A percentile compares a stretch with the other conserved stretches of the same genome.
Evolutionary conservation across 2,329 filamentous ascomycete species (phyloP).

Genomic region (Magnaporthales sp.): DNA sequence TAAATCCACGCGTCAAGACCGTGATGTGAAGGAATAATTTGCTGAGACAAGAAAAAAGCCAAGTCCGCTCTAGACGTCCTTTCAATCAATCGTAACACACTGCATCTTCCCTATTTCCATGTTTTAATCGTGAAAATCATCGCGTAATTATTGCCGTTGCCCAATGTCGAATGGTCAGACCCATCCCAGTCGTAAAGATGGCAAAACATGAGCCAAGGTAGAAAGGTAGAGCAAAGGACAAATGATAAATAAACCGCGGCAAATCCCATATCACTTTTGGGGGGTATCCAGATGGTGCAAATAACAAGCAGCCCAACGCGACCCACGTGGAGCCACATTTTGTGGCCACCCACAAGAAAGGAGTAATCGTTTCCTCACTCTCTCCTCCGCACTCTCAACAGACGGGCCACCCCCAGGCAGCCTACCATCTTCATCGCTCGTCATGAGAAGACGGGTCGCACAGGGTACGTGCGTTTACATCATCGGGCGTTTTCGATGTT

Average conservation of each 20-base stretch:
- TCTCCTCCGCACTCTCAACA: conserved; percentile 5
- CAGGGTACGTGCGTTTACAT: conserved; percentile 9
- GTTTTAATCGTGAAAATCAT: background rate
- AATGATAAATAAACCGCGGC: conserved; percentile 11
- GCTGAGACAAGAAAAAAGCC: background rate
- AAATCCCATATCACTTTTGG: background rate
- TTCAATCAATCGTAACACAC: background rate
- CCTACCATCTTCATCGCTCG: conserved; percentile 8
- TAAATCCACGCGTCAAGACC: background rate
- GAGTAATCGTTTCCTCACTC: conserved; percentile 4
- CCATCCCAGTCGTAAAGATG: background rate
- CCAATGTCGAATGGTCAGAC: background rate
- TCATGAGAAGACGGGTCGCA: conserved; percentile 10
- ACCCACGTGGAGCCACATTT: conserved; percentile 3
- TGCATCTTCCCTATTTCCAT: background rate
- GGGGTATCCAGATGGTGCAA: conserved; percentile 7
- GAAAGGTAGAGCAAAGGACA: conserved; percentile 9
- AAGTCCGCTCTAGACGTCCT: background rate
- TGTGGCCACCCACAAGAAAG: conserved; percentile 5
- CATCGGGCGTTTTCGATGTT: conserved; percentile 10
- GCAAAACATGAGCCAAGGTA: conserved; percentile 4
- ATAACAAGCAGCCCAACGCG: conserved; percentile 4
- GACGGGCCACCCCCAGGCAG: conserved; percentile 1
- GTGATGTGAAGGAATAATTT: conserved; percentile 1
- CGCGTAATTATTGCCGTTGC: background rate